phyloP scores from a whole-genome alignment of 306 rosid species.

The Dalbergia oliveri region DNA sequence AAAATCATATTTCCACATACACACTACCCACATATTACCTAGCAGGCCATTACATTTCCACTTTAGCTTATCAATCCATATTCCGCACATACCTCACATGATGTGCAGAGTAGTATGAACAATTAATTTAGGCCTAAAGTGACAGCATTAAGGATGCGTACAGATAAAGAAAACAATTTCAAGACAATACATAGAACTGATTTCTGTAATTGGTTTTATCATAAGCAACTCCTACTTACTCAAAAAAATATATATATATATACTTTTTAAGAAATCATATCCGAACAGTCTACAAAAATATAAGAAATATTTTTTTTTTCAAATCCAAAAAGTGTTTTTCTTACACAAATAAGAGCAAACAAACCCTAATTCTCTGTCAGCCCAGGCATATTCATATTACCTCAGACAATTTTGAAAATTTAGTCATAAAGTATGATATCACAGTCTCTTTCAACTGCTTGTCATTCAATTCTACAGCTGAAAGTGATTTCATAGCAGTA shows the following conservation, averaged over 20 bases:
- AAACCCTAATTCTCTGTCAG: slow-evolving; percentile 19
- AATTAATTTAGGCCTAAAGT: slow-evolving; percentile 16
- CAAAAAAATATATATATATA: no score
- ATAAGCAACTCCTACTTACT: neutral
- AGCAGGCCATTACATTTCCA: neutral
- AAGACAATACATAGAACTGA: neutral
- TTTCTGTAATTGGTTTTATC: neutral
- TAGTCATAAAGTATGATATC: slow-evolving; percentile 67
- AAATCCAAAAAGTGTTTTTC: neutral
- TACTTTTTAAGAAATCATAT: neutral
- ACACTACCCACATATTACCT: slow-evolving; percentile 8
- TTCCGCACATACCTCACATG: slow-evolving; percentile 33
- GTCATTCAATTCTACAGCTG: slow-evolving; percentile 67
- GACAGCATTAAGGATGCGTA: neutral
- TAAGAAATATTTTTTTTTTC: no score
- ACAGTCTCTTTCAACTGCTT: slow-evolving; percentile 72
- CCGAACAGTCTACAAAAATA: neutral
- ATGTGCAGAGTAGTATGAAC: slow-evolving; percentile 10
- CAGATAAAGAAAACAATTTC: neutral
- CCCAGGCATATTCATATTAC: slow-evolving; percentile 56
- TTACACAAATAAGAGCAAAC: no score
- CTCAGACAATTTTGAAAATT: slow-evolving; percentile 75
- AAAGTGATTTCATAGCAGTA: slow-evolving; percentile 70
- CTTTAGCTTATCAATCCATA: slow-evolving; percentile 7
- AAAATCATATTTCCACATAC: slow-evolving; percentile 35